These are phyloP conservation scores for Thraustochytrium sp. DNA, from an alignment of 352 stramenopile genomes.

Conservation along the genomic window DNA sequence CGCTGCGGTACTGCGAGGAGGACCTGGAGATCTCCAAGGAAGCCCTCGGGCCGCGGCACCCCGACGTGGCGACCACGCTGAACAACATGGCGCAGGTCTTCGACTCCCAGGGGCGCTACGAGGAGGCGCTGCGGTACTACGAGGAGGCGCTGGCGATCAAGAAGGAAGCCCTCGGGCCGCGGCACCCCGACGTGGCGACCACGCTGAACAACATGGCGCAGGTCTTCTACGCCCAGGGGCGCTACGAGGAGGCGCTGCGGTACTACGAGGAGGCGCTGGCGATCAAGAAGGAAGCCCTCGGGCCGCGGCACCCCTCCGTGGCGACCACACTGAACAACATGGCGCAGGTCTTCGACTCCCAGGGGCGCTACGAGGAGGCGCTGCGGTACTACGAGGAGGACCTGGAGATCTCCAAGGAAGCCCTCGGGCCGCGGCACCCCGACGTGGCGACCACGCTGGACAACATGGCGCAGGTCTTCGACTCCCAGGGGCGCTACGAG, in stretches of 20 bases:
- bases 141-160: too few relatives aligned
- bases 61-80: too few relatives aligned
- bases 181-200: too few relatives aligned
- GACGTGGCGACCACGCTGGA: background rate
- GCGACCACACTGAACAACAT: background rate
- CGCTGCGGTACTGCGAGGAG: too few relatives aligned
- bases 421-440: background rate
- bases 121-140: too few relatives aligned
- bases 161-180: too few relatives aligned
- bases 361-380: background rate
- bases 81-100: too few relatives aligned
- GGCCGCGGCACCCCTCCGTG: background rate
- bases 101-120: too few relatives aligned
- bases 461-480: background rate
- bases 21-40: too few relatives aligned
- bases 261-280: background rate
- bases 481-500: background rate
- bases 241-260: background rate
- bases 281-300: background rate
- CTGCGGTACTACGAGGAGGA: background rate
- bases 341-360: background rate
- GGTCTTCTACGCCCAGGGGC: background rate
- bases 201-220: too few relatives aligned
- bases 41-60: too few relatives aligned
- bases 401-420: background rate